A percentile compares a stretch with the other conserved stretches of the same genome.
phyloP scores from a whole-genome alignment of 306 rosid genomes.

The Castanospermum australe region DNA sequence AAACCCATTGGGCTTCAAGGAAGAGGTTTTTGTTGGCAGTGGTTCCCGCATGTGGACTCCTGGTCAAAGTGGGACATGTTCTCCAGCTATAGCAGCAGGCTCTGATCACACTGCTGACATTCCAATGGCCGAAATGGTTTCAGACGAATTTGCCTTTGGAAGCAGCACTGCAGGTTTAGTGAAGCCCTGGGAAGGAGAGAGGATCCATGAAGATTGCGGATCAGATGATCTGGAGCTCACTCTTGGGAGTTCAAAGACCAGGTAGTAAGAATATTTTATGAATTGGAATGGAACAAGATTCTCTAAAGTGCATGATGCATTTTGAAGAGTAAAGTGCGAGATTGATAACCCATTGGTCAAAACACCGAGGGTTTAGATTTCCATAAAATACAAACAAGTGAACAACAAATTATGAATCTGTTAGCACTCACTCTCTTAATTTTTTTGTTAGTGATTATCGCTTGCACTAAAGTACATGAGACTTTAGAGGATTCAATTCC shows the following conservation, averaged over 20 bases:
- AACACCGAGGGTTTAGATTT: too few relatives aligned
- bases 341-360: too few relatives aligned
- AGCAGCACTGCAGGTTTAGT: slow-evolving; percentile 63
- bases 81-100: slow-evolving; percentile 79
- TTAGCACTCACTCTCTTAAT: too few relatives aligned
- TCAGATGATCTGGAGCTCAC: slow-evolving; percentile 93
- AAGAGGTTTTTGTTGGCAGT: slow-evolving; percentile 56
- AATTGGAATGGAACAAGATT: too few relatives aligned
- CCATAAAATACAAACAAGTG: too few relatives aligned
- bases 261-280: slow-evolving; percentile 47
- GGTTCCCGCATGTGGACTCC: slow-evolving; percentile 89
- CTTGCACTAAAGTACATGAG: too few relatives aligned
- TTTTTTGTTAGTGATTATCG: too few relatives aligned
- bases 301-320: too few relatives aligned
- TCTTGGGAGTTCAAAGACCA: slow-evolving; percentile 81
- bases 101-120: slow-evolving; percentile 75
- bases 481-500: too few relatives aligned
- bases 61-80: slow-evolving; percentile 90
- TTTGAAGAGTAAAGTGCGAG: too few relatives aligned
- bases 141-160: slow-evolving; percentile 88
- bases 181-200: slow-evolving; percentile 91
- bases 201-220: slow-evolving; percentile 72
- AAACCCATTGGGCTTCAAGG: slow-evolving; percentile 82
- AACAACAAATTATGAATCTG: too few relatives aligned
- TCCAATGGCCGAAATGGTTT: slow-evolving; percentile 69